A percentile compares a stretch with the other conserved stretches of the same genome.
phyloP scores from a whole-genome alignment of 192 early-diverging fungal species.

The Coemansia sp. region DNA sequence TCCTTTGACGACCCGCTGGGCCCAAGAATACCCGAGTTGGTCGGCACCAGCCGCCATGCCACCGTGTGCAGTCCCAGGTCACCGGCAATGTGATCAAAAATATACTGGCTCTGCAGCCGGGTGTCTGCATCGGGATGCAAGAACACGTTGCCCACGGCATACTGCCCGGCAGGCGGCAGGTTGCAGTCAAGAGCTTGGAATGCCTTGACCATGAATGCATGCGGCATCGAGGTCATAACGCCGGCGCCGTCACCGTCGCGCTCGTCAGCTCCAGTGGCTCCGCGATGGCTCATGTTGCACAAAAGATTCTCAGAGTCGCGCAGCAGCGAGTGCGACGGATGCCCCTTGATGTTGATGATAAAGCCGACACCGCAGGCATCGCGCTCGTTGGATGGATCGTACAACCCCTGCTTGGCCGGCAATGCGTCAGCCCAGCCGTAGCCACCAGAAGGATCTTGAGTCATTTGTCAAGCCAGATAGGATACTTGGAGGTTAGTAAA shows the following conservation, averaged over 20 bases:
- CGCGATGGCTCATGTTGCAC: conserved; percentile 99
- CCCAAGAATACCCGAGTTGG: conserved; percentile 84
- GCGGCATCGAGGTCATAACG: conserved; percentile 94
- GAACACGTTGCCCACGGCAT: conserved; percentile 97
- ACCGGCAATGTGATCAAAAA: conserved; percentile 80
- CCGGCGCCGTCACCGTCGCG: conserved; percentile 99
- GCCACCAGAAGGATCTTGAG: conserved; percentile 2
- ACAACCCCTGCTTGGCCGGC: conserved; percentile 84
- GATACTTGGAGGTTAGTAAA: too few relatives aligned
- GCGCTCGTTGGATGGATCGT: conserved; percentile 86
- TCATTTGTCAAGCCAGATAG: background rate
- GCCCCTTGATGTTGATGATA: conserved; percentile 91
- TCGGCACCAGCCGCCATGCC: conserved; percentile 90
- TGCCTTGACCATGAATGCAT: conserved; percentile 77
- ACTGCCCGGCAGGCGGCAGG: conserved; percentile 78
- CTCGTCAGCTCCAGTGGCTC: conserved; percentile 89
- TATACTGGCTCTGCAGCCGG: conserved; percentile 67
- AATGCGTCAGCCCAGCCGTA: conserved; percentile 80
- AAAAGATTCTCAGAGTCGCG: conserved; percentile 87
- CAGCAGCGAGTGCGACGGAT: conserved; percentile 80
- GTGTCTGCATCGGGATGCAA: conserved; percentile 71
- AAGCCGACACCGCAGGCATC: conserved; percentile 98
- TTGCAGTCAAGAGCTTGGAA: conserved; percentile 62
- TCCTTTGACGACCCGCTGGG: conserved; percentile 87
- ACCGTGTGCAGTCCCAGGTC: conserved; percentile 73